phyloP scores from a whole-genome alignment of 1,139 yeast species.

The Candida smagusa region DNA sequence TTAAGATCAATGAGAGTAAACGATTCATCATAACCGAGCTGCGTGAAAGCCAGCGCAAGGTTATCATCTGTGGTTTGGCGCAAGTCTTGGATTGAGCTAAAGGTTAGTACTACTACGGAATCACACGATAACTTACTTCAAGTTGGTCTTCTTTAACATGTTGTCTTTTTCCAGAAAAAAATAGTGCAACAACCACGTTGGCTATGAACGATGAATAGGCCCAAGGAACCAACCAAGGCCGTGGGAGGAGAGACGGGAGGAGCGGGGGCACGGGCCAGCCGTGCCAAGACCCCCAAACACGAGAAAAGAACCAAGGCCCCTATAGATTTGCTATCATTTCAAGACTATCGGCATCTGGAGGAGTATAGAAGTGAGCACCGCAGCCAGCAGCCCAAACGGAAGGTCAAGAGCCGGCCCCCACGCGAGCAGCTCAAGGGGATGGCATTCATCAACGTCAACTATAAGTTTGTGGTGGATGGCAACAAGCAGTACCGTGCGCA shows the following conservation, averaged over 20 bases:
- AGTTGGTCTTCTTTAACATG: conserved; percentile 24
- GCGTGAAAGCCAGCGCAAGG: conserved; percentile 42
- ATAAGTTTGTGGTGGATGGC: conserved; percentile 74
- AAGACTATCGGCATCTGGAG: conserved; percentile 50
- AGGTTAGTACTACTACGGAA: not conserved
- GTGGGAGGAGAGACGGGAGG: too few relatives aligned
- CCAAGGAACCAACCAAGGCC: too few relatives aligned
- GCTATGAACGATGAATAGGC: too few relatives aligned
- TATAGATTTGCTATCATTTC: conserved; percentile 52
- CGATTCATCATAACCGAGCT: conserved; percentile 62
- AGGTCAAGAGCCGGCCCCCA: not conserved
- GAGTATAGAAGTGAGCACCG: conserved; percentile 27
- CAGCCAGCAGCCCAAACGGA: not conserved
- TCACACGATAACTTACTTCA: conserved; percentile 22
- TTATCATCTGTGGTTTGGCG: conserved; percentile 51
- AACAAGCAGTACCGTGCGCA: conserved; percentile 55
- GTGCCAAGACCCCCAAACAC: not conserved
- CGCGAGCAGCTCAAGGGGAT: conserved; percentile 50
- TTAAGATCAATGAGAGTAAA: conserved; percentile 58
- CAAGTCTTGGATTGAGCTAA: conserved; percentile 43
- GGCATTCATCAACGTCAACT: conserved; percentile 79
- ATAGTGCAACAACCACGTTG: not conserved
- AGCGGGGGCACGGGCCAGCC: too few relatives aligned
- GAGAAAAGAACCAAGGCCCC: conserved; percentile 1
- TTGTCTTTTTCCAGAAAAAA: not conserved